These are phyloP conservation scores for Trypanosoma melophagium DNA, from an alignment of 208 protist species.

Conservation along the genomic window DNA sequence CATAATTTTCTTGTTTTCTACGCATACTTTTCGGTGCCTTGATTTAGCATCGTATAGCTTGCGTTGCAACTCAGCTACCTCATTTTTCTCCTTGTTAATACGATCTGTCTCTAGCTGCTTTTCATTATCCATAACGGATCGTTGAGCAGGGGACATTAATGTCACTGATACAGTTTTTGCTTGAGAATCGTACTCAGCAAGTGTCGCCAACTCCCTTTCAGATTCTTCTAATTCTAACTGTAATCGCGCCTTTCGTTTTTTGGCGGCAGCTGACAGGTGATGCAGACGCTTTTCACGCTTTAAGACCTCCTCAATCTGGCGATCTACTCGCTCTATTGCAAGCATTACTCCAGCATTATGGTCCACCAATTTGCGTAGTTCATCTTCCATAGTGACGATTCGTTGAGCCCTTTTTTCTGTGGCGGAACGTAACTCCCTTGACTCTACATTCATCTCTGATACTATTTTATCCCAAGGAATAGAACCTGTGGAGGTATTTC, in stretches of 20 bases:
- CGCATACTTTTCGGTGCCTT: slow-evolving; percentile 12
- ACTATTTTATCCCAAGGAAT: not conserved
- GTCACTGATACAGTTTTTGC: too few species aligned
- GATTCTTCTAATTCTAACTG: slow-evolving; percentile 2
- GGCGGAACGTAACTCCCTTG: slow-evolving; percentile 5
- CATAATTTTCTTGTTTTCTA: slow-evolving; percentile 11
- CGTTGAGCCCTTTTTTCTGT: slow-evolving; percentile 14
- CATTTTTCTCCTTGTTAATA: not conserved
- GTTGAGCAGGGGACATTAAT: too few species aligned
- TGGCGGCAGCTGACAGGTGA: slow-evolving; percentile 6
- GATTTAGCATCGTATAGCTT: slow-evolving; percentile 2
- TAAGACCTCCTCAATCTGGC: slow-evolving; percentile 11
- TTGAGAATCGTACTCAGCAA: not conserved
- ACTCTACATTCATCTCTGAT: slow-evolving; percentile 11
- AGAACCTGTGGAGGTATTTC: too few species aligned
- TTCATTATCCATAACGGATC: too few species aligned
- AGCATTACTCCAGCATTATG: not conserved
- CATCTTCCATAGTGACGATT: not conserved
- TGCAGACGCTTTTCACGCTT: slow-evolving; percentile 2
- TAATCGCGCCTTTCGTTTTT: slow-evolving; percentile 15
- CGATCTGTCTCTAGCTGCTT: not conserved
- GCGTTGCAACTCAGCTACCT: slow-evolving; percentile 3
- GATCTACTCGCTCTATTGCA: slow-evolving; percentile 10
- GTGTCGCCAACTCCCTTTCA: not conserved
- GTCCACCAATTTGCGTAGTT: not conserved